Percentiles rank a stretch among this genome's conserved stretches.
Evolutionary conservation across 768 basidiomycete genomes (phyloP).

Genomic region (Naganishia vishniacii): DNA sequence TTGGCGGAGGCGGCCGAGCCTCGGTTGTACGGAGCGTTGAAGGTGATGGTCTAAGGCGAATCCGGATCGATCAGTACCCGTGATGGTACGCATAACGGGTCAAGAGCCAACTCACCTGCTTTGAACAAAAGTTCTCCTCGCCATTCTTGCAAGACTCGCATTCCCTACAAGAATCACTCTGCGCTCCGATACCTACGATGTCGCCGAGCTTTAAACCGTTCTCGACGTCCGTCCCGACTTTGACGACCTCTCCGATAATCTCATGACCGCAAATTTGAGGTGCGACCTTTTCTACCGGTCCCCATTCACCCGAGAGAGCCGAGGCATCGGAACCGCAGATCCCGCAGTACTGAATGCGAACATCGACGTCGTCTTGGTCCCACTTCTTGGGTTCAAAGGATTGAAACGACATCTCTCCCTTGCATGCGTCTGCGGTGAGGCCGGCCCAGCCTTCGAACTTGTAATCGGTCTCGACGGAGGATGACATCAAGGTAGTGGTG

Average conservation of each 20-base stretch:
- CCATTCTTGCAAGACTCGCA: background rate
- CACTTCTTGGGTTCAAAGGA: conserved; percentile 56
- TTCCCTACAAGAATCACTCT: background rate
- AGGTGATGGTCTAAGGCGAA: background rate
- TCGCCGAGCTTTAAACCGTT: background rate
- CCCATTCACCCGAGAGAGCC: conserved; percentile 52
- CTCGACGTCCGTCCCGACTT: background rate
- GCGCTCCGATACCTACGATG: conserved; percentile 2
- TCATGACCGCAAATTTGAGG: conserved; percentile 1
- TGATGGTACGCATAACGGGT: background rate
- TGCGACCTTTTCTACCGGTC: conserved; percentile 13
- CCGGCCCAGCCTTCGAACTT: conserved; percentile 6
- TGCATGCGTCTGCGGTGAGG: conserved; percentile 30
- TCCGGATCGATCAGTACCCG: background rate
- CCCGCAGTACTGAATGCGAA: conserved; percentile 42
- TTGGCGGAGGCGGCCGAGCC: background rate
- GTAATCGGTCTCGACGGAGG: background rate
- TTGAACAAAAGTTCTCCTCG: conserved; percentile 6
- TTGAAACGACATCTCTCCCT: conserved; percentile 38
- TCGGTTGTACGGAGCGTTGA: background rate
- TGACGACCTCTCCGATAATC: background rate
- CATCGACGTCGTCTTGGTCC: conserved; percentile 57
- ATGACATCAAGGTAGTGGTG: background rate
- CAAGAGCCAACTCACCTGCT: background rate
- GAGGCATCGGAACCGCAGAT: conserved; percentile 57